Evolutionary conservation across 2,329 filamentous ascomycete species (phyloP), one percentile per base, ranked within the genome.

Genomic region (Verticillium nonalfalfae): DNA sequence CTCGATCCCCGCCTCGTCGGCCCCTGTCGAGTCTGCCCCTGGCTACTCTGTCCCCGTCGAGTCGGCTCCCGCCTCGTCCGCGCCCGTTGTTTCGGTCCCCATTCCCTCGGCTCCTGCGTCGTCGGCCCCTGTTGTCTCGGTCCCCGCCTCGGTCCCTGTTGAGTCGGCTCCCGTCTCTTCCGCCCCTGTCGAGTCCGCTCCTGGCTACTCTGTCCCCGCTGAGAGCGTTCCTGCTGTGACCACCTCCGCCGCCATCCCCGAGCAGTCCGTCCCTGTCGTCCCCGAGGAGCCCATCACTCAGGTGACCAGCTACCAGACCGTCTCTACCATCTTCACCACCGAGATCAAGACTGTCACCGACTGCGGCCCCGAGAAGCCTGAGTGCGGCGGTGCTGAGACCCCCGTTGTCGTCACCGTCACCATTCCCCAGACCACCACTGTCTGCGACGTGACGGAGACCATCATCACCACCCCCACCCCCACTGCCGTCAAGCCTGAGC

Each of bases 371-470:
- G 74, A 74, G 59, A 71, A 80, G 57, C 75, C 77, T 45, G 73
- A 83, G 74, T 86, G 83, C 78, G 40, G 33, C 34, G 40, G 58
- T 34, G 26, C 21, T 31, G 57, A 34, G 38, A 59, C 58, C 34
- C 82, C 83, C 35, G 77, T 75, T 0, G 70, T 84, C 35, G 74
- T 82, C 60, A 84, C 83, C 2, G 78, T 83, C 62, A 85, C 81
- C 7, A 70, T 88, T 62, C 74, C 84, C 56, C 68, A 86, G 57
- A 83, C 81, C 58, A 88, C 86, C 65, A 88, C 85, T 50, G 71
- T 87, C 69, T 86, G 84, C 79, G 84, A 83, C 26, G 81, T 85
- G 63, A 85, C 82, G n/a, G 80, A 80, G 76, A 84, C 81, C 52
- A 69, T 77, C 66, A 80, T 79, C 31, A 68, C 75, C 62, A 76